phyloP scores from a whole-genome alignment of 148 eudicot species.

The Rhododendron vialii region DNA sequence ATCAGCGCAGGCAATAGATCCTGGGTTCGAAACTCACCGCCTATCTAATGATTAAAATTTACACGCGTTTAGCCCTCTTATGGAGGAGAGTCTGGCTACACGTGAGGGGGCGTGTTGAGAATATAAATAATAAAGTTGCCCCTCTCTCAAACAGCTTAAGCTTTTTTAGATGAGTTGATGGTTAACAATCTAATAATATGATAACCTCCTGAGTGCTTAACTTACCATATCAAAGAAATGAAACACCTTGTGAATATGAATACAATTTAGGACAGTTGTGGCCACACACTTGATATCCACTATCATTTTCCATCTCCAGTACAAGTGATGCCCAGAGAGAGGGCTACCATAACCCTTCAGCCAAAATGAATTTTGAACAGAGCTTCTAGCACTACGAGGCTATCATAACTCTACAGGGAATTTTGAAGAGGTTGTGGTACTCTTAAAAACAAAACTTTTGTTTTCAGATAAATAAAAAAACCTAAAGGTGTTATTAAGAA shows the following conservation, averaged over 20 bases:
- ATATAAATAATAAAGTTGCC: no score
- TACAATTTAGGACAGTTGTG: neutral
- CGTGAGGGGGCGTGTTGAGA: no score
- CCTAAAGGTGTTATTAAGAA: neutral
- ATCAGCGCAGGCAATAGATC: no score
- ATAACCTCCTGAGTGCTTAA: neutral
- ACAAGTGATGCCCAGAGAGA: neutral
- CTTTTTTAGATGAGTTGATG: no score
- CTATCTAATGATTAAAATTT: no score
- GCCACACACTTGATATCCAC: neutral
- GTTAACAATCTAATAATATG: no score
- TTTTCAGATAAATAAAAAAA: neutral
- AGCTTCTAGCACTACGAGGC: neutral
- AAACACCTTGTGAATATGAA: neutral
- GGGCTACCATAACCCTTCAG: neutral
- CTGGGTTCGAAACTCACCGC: no score
- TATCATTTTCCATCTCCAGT: neutral
- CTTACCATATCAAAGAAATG: neutral
- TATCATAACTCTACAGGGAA: neutral
- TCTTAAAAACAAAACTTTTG: neutral
- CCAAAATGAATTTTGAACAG: neutral
- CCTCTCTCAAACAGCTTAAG: no score
- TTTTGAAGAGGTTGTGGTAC: neutral
- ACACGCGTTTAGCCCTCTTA: no score
- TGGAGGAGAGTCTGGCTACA: no score